These are phyloP conservation scores for Gnaphalium uliginosum DNA, from an alignment of 129 eudicot genomes.

Conservation along the genomic window DNA sequence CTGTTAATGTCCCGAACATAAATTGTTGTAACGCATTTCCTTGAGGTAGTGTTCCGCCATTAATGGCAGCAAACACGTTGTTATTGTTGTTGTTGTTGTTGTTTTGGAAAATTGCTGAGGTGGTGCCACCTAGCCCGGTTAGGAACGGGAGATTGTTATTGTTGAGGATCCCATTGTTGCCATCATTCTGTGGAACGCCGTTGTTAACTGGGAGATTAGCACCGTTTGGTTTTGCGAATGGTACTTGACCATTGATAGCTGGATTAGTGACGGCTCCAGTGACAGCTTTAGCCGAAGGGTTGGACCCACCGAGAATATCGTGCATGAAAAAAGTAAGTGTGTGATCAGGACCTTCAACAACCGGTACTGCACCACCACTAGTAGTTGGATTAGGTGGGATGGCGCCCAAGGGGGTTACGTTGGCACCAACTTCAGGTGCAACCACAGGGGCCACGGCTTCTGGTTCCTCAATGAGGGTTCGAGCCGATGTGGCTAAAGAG, in stretches of 20 bases:
- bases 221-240: constrained; percentile 56
- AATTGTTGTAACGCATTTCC: constrained; percentile 72
- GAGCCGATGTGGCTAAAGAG: constrained; percentile 30
- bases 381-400: constrained; percentile 37
- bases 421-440: constrained; percentile 23
- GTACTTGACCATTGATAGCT: constrained; percentile 47
- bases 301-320: constrained; percentile 55
- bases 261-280: constrained; percentile 59
- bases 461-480: constrained; percentile 38
- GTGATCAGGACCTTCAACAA: constrained; percentile 38
- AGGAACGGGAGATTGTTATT: constrained; percentile 55
- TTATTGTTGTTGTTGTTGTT: constrained; percentile 33
- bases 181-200: constrained; percentile 40
- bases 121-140: constrained; percentile 54
- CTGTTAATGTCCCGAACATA: constrained; percentile 93
- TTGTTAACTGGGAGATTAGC: constrained; percentile 50
- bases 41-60: constrained; percentile 52
- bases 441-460: constrained; percentile 23
- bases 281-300: constrained; percentile 55
- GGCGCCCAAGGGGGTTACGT: constrained; percentile 32
- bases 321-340: constrained; percentile 55
- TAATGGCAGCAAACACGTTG: constrained; percentile 42
- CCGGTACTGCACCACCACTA: constrained; percentile 21
- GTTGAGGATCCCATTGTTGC: constrained; percentile 42
- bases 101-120: constrained; percentile 36